Base-by-base conservation (phyloP, 371 early-diverging fungal genomes). In the Rhizopus arrhizus region DNA sequence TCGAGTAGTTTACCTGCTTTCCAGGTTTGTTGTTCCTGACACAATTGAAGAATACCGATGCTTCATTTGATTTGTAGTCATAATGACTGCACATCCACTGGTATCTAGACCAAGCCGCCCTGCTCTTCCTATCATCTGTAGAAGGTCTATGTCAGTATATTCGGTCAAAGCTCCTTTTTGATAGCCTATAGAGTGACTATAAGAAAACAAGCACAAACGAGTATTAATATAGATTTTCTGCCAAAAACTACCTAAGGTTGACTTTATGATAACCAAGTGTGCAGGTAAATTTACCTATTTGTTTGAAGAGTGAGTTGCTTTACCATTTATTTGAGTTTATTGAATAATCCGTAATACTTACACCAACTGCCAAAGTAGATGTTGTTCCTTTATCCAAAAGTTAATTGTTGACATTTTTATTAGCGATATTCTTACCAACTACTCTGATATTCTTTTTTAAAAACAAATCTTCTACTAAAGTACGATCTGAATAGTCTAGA, bases 71-170 rank as follows among this genome's bases (percentile, higher is more conserved):
- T 60, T 36, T 22, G 80, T 78, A 0, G 95, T 94, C 71, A 97
- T 77, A 35, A 97, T 85, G 5, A 92, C 83, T 6, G 87, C 93
- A 56, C 69, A 76, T 3, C 94, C 98, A 40, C 72, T 69, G 47
- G 77, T 83, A 59, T 95, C 95, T 73, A 89, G 89, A 62, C 91
- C 92, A 4, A 94, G 93, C 63, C 98, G 67, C 12, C 96, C 96
- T 8, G 96, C 96, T 48, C 98, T 79, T 0, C 98, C 98, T 49
- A 94, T 86, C 91, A 96, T 96, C 76, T 96, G 98, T 53, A 91
- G 72, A 5, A 92, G 50, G 46, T 91, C 92, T 12, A 90, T 63
- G 52, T 88, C 88, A 2, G 87, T 81, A 56, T 89, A 88, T 59
- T 92, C 89, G 5, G 48, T 53, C 59, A 79, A 79, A 34, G 64